Base-by-base conservation (phyloP, 2,329 filamentous ascomycete genomes). In the Paraphoma chrysanthemicola region DNA sequence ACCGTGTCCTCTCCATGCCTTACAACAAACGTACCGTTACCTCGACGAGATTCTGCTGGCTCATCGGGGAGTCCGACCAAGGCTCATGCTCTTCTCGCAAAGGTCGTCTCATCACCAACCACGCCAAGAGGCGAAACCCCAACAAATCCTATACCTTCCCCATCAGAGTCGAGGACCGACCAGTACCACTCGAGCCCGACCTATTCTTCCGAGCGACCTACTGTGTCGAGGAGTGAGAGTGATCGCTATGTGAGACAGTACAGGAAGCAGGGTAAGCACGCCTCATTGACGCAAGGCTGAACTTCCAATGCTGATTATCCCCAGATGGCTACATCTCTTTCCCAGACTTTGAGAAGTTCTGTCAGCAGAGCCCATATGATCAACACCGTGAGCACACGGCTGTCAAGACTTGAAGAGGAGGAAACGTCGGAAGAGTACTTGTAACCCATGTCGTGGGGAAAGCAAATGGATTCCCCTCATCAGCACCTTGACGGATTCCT, bases 291-390 rank as follows among this genome's bases (percentile, higher is more conserved):
- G 17, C 28, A 33, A 57, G 8, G 59, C 67, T 71, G 51, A 74
- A 64, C 41, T 41, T 1, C 17, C 17, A 33, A 56, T 14, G 60
- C 69, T 75, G 53, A 76, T 64, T 45, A 39, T 1, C 11, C 49
- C 31, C 49, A 67, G 83, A 80, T 53, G 84, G 86, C 59, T 91
- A 91, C 76, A 88, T 90, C 70, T 90, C 88, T 79, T 91, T 91
- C 71, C 89, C 89, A 14, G 89, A 85, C 73, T 91, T 90, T 74
- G 89, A 91, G 68, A 83, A 86, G 57, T 90, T 83, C 63, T 78
- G 88, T 81, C 60, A 74, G 33, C 65, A 68, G 44, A 68, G 69
- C 50, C 60, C 65, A 17, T 75, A 76, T 57, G 69, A 69, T 9
- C 69, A 73, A 51, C 65, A 63, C 41, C 65, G 59, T 17, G 68